A percentile compares a stretch with the other conserved stretches of the same genome.
Conservation (phyloP, 1,284 basidiomycete genomes). For the Cryptococcus floricola region DNA sequence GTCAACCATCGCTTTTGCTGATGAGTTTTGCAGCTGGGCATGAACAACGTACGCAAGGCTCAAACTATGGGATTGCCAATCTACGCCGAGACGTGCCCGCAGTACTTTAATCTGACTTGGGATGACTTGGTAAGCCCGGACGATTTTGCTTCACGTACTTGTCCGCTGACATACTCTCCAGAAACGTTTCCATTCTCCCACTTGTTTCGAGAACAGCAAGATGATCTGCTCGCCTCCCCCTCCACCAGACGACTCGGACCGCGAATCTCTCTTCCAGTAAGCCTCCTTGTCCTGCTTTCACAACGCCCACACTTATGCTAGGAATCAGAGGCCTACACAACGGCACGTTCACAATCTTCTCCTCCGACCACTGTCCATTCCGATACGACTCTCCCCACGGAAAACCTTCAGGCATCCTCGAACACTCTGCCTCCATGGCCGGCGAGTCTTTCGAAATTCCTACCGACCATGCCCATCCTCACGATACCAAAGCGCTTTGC, state of each 20-base stretch:
- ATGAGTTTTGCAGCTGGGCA: background rate
- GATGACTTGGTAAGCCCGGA: constrained; percentile 9
- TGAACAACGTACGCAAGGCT: constrained; percentile 20
- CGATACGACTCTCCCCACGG: constrained; percentile 10
- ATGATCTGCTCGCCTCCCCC: constrained; percentile 17
- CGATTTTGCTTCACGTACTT: background rate
- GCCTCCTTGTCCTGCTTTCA: background rate
- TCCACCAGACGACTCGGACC: constrained; percentile 5
- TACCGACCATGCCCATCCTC: background rate
- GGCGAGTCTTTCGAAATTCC: background rate
- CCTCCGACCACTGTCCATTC: constrained; percentile 18
- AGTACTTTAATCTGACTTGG: constrained; percentile 18
- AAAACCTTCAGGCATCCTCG: constrained; percentile 12
- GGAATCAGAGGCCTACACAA: constrained; percentile 14
- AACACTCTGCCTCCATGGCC: constrained; percentile 1
- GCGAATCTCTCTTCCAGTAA: constrained; percentile 8
- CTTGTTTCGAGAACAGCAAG: constrained; percentile 15
- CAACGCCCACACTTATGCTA: constrained; percentile 1
- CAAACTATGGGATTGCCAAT: constrained; percentile 24
- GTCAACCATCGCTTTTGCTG: background rate
- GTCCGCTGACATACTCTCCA: background rate
- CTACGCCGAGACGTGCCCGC: constrained; percentile 28
- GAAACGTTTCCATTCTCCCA: constrained; percentile 11
- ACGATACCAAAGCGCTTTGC: background rate
- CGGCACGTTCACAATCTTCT: constrained; percentile 23